Percentiles rank a stretch among this genome's conserved stretches.
Conservation (phyloP, 2,329 filamentous ascomycete genomes). For the Monosporascus cannonballus region DNA sequence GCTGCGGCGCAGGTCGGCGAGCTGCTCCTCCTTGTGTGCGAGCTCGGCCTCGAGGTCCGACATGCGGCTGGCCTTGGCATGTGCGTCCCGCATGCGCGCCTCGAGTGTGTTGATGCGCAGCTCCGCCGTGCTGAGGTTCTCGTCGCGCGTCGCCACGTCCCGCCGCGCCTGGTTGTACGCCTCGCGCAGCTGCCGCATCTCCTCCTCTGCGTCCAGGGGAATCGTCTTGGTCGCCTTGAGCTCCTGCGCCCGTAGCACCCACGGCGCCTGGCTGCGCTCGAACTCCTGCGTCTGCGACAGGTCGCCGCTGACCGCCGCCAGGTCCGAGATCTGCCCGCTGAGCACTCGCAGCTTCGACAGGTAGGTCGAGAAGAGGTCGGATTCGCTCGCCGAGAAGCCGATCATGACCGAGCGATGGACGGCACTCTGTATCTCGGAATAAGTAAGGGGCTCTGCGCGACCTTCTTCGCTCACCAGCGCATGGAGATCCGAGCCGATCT, state of each 20-base stretch:
- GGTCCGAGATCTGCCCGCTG: slow-evolving; percentile 59
- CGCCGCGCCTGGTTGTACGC: slow-evolving; percentile 73
- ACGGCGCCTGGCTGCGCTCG: slow-evolving; percentile 69
- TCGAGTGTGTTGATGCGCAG: slow-evolving; percentile 92
- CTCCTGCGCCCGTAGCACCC: slow-evolving; percentile 75
- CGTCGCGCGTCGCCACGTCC: slow-evolving; percentile 66
- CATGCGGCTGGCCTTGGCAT: slow-evolving; percentile 67
- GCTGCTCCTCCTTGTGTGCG: slow-evolving; percentile 43
- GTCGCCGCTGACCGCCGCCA: slow-evolving; percentile 64
- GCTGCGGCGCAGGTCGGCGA: slow-evolving; percentile 52
- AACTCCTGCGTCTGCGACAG: slow-evolving; percentile 73
- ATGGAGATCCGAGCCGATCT: slow-evolving; percentile 62
- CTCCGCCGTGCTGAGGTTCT: slow-evolving; percentile 77
- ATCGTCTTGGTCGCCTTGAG: slow-evolving; percentile 76
- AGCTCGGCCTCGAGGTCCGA: slow-evolving; percentile 57
- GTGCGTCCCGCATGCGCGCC: slow-evolving; percentile 77
- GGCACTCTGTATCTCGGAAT: slow-evolving; percentile 59
- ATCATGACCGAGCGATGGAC: slow-evolving; percentile 51
- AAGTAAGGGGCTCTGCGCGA: slow-evolving; percentile 59
- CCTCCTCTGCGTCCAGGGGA: slow-evolving; percentile 77
- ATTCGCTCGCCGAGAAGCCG: slow-evolving; percentile 50
- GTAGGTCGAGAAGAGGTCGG: slow-evolving; percentile 66
- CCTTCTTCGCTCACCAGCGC: slow-evolving; percentile 65
- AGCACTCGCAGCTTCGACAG: slow-evolving; percentile 60
- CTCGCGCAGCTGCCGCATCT: slow-evolving; percentile 73